Base-by-base conservation (phyloP, 805 yeast genomes). In the Candida xyloterini region DNA sequence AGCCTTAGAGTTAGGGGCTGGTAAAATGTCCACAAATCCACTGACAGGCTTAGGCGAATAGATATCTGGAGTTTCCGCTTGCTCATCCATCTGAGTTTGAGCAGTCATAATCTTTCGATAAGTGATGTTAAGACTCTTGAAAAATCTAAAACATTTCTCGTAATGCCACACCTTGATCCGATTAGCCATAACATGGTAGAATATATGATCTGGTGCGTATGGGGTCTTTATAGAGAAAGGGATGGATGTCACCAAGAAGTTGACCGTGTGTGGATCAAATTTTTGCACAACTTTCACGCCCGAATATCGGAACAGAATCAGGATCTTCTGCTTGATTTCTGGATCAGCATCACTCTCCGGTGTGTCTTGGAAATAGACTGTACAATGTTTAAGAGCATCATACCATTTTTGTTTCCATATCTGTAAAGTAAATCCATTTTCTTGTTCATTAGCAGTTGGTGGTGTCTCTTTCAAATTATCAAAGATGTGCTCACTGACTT, bases 81-180 rank as follows among this genome's bases (percentile, higher is more conserved):
- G 34, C 18, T 33, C 42, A 13, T 31, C 44, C 30, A 36, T 22
- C 10, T 33, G 40, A 21, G 51, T 46, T 15, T 50, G 56, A 5
- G 57, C 52, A 38, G 60, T 65, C 42, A 55, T 59, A 16, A 59
- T 57, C 49, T 58, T 64, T 40, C 68, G 49, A 55, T 69, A 52
- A 34, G 66, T 39, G 56, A 70, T 37, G 68, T 76, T 63, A 46
- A 76, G 60, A 47, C 73, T 70, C 49, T 73, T 74, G 53, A 76
- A 69, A 44, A 76, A 76, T 30, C 81, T 57, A 47, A 73, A 71
- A 15, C 76, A 78, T 56, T 76, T 76, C 43, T 74, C 79, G 48
- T 67, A 74, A 55, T 73, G 77, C 82, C 82, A 76, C 15, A 76
- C 81, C 51, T 76, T 76, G 42, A 74, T 74, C 44, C 71, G 69